A percentile compares a stretch with the other conserved stretches of the same genome.
Conservation (phyloP, 345 rosid genomes). For the Lenwebbia sp. region DNA sequence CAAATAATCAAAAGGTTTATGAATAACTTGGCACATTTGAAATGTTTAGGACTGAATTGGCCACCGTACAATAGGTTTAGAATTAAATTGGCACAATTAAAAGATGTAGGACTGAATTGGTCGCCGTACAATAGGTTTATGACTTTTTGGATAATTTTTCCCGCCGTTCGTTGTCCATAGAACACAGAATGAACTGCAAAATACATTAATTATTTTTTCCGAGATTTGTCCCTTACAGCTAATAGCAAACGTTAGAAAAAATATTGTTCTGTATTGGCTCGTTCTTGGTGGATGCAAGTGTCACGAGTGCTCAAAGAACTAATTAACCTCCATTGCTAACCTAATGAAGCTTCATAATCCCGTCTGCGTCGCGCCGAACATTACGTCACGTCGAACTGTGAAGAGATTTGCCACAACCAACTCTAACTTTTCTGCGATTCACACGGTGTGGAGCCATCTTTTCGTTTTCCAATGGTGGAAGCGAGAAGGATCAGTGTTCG, state of each 20-base stretch:
- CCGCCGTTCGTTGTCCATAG: not conserved
- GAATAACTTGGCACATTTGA: no score
- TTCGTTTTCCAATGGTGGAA: not conserved
- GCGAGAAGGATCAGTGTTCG: not conserved
- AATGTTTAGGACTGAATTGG: no score
- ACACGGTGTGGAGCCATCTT: not conserved
- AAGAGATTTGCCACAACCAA: not conserved
- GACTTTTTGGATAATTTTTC: no score
- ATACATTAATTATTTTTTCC: not conserved
- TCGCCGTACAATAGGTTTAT: no score
- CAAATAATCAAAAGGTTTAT: no score
- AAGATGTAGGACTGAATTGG: no score
- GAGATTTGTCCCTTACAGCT: not conserved
- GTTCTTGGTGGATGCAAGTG: not conserved
- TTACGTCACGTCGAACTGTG: not conserved
- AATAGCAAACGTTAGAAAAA: not conserved
- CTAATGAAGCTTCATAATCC: not conserved
- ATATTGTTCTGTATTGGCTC: not conserved
- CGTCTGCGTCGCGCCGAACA: not conserved
- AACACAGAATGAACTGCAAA: not conserved
- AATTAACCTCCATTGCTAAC: not conserved
- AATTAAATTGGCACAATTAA: no score
- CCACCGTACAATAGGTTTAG: no score
- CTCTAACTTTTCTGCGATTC: not conserved
- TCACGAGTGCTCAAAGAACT: not conserved